phyloP scores from a whole-genome alignment of 345 rosid species.

The Mangifera indica region DNA sequence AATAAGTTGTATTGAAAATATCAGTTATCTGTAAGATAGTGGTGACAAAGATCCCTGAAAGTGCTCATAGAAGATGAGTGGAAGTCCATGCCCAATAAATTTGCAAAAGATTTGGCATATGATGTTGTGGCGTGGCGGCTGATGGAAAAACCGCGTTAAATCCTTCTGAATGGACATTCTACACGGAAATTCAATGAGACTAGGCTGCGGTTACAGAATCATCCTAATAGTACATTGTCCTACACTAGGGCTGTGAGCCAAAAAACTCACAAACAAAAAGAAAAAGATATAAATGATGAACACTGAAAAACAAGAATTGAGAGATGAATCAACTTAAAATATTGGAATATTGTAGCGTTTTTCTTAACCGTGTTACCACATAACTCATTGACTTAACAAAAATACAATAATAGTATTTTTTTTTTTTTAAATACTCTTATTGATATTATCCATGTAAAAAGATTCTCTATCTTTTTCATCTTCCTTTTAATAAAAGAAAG shows the following conservation, averaged over 20 bases:
- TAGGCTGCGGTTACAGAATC: slow-evolving; percentile 19
- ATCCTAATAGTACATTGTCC: not conserved
- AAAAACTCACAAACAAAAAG: not conserved
- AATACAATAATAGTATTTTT: too few species aligned
- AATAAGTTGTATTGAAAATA: too few species aligned
- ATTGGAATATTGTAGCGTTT: too few species aligned
- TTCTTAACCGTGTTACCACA: too few species aligned
- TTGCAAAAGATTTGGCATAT: slow-evolving; percentile 67
- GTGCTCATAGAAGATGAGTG: slow-evolving; percentile 82
- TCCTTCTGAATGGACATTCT: slow-evolving; percentile 80
- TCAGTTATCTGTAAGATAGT: slow-evolving; percentile 82
- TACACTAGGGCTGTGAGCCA: not conserved
- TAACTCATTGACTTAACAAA: too few species aligned
- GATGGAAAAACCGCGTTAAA: slow-evolving; percentile 71
- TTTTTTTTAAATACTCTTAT: too few species aligned
- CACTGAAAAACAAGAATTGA: too few species aligned
- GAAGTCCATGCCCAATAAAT: slow-evolving; percentile 84
- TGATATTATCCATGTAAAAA: too few species aligned
- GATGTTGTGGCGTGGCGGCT: slow-evolving; percentile 83
- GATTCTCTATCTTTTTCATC: too few species aligned
- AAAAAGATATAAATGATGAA: not conserved
- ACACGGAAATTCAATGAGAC: slow-evolving; percentile 77
- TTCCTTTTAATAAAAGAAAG: too few species aligned
- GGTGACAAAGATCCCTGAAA: slow-evolving; percentile 69
- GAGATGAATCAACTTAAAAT: too few species aligned